Evolutionary conservation across 2,329 filamentous ascomycete species (phyloP).

Genomic region (Sodiomyces alkalinus): DNA sequence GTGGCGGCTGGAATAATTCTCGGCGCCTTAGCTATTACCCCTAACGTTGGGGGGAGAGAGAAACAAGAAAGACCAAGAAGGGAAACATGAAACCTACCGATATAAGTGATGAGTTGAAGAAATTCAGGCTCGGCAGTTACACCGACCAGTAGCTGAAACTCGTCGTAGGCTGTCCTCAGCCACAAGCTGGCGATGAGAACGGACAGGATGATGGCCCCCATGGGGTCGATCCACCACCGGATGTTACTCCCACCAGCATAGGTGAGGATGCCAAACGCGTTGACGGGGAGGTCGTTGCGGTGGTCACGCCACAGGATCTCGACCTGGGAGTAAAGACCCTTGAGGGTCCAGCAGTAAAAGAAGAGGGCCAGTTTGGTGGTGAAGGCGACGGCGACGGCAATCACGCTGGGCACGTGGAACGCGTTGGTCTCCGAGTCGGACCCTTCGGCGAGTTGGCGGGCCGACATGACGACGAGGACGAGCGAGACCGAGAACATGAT

Average conservation of each 20-base stretch:
- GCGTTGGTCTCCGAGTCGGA: slow-evolving; percentile 35
- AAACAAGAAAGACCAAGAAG: background rate
- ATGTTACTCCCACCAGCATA: slow-evolving; percentile 84
- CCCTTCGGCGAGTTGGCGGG: slow-evolving; percentile 46
- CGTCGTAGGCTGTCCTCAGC: slow-evolving; percentile 70
- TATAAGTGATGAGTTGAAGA: slow-evolving; percentile 90
- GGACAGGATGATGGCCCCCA: slow-evolving; percentile 76
- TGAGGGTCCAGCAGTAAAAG: slow-evolving; percentile 80
- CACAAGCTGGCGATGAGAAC: slow-evolving; percentile 65
- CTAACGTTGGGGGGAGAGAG: background rate
- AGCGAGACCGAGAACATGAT: slow-evolving; percentile 87
- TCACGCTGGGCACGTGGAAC: slow-evolving; percentile 71
- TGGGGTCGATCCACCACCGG: slow-evolving; percentile 87
- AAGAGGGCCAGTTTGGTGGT: slow-evolving; percentile 71
- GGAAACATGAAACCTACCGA: slow-evolving; percentile 34
- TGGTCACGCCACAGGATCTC: slow-evolving; percentile 94
- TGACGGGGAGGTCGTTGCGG: slow-evolving; percentile 93
- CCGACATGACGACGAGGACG: slow-evolving; percentile 81
- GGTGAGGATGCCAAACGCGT: slow-evolving; percentile 81
- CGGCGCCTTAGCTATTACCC: background rate
- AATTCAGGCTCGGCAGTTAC: slow-evolving; percentile 73
- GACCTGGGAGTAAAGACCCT: slow-evolving; percentile 83
- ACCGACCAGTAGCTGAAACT: slow-evolving; percentile 85
- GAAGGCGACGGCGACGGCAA: slow-evolving; percentile 77
- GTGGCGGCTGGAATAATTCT: slow-evolving; percentile 42